Percentiles rank a stretch among this genome's conserved stretches.
Conservation (phyloP, 225 moss, liverwort and hornwort genomes). For the Lunularia cruciata region DNA sequence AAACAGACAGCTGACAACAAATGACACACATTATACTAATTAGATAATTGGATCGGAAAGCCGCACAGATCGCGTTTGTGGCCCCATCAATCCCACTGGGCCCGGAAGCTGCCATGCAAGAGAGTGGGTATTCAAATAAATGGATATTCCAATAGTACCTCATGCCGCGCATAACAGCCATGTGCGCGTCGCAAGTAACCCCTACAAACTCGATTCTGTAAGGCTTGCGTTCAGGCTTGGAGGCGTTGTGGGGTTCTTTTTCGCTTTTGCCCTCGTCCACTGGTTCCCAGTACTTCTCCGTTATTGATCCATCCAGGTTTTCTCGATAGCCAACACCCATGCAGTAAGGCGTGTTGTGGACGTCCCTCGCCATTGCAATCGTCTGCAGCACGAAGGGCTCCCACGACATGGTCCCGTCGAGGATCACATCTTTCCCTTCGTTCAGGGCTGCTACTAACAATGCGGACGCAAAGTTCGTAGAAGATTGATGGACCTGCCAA, state of each 20-base stretch:
- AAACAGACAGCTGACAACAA: too few relatives aligned
- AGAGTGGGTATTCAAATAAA: too few relatives aligned
- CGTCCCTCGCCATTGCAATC: constrained; percentile 76
- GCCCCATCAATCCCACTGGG: too few relatives aligned
- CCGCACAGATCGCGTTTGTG: too few relatives aligned
- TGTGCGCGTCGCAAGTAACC: constrained; percentile 86
- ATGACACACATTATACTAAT: too few relatives aligned
- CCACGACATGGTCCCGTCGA: constrained; percentile 98
- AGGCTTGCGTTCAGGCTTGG: constrained; percentile 39
- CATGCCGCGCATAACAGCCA: constrained; percentile 95
- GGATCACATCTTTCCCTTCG: constrained; percentile 80
- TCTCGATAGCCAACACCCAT: constrained; percentile 75
- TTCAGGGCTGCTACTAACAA: constrained; percentile 86
- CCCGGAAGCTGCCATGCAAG: too few relatives aligned
- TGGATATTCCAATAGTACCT: too few relatives aligned
- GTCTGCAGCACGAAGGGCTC: constrained; percentile 94
- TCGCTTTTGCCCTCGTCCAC: constrained; percentile 20
- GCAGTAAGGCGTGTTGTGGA: constrained; percentile 76
- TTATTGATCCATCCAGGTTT: constrained; percentile 45
- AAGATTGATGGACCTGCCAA: constrained; percentile 81
- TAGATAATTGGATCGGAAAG: too few relatives aligned
- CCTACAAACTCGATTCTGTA: constrained; percentile 94
- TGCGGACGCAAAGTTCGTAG: constrained; percentile 79
- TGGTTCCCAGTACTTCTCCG: constrained; percentile 83
- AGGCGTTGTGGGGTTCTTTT: background rate